Evolutionary conservation across 1,284 basidiomycete genomes (phyloP).

Genomic region (Marasmius oreades): DNA sequence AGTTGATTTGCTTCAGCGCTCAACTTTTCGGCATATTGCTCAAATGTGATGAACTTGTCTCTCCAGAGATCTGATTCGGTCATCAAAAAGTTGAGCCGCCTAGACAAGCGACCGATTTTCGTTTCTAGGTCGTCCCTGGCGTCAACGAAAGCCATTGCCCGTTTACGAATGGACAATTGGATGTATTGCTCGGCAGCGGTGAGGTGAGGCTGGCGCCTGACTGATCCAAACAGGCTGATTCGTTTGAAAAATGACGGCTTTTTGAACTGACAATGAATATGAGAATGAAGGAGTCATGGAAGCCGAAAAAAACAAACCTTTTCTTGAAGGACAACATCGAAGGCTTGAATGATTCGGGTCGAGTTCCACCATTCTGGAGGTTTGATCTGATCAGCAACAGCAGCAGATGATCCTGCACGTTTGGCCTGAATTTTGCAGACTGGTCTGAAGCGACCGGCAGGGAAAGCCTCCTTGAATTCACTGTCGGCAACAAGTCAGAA

Average conservation of each 20-base stretch:
- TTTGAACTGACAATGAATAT: conserved; percentile 56
- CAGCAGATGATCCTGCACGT: conserved; percentile 71
- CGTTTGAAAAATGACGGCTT: conserved; percentile 88
- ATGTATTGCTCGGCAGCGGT: conserved; percentile 79
- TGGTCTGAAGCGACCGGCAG: conserved; percentile 81
- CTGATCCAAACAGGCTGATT: conserved; percentile 70
- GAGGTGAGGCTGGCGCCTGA: conserved; percentile 71
- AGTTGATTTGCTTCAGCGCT: conserved; percentile 81
- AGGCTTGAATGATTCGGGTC: conserved; percentile 82
- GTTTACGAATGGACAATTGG: conserved; percentile 83
- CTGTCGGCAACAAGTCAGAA: conserved; percentile 32
- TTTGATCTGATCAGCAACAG: conserved; percentile 83
- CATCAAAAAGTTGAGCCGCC: conserved; percentile 87
- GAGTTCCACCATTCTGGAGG: conserved; percentile 93
- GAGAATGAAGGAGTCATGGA: conserved; percentile 19
- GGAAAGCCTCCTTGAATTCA: conserved; percentile 95
- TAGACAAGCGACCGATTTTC: conserved; percentile 80
- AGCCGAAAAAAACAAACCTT: conserved; percentile 48
- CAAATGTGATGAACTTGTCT: conserved; percentile 89
- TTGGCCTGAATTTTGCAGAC: conserved; percentile 84
- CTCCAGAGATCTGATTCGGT: conserved; percentile 87
- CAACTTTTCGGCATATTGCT: conserved; percentile 88
- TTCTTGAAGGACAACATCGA: conserved; percentile 84
- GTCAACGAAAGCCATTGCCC: conserved; percentile 89
- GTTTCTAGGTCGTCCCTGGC: conserved; percentile 89